Base-by-base conservation (phyloP, 306 rosid genomes). In the Quercus parvula region DNA sequence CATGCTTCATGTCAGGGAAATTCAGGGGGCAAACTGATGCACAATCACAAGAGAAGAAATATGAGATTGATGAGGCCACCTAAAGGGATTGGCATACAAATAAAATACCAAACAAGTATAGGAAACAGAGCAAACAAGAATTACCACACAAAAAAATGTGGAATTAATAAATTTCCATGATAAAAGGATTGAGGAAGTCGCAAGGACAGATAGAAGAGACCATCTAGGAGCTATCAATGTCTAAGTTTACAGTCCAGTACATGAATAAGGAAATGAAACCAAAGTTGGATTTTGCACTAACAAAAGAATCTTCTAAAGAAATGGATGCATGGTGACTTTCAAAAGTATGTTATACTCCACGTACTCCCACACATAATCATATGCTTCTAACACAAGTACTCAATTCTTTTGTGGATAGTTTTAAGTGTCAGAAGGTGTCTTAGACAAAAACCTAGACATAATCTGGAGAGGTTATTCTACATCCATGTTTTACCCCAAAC, bases 11-110 rank as follows among this genome's bases (percentile, higher is more conserved):
- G 81, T 89, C 85, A 9, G 99, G 96, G 81, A 93, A 89, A 77
- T 89, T 89, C 82, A 95, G 83, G 3, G 98, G 99, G 28, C 98
- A 95, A 83, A 85, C 98, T 95, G 94, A 30, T 57, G 76, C 75
- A 67, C 30, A 81, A 63, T 56, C 70, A 78, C 24, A 35, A 20
- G 30, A 66, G 6, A 83, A 72, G 31, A 38, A 49, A 59, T 75
- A 52, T 56, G 71, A 22, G 52, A 84, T 35, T 4, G 77, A 69
- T 59, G 28, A 69, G 64, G 12, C 58, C 61, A 62, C 69, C 78
- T 70, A 44, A 71, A 80, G 79, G 19, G 77, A 73, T 79, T 68
- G 75, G 51, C 78, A 75, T 78, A 35, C 27, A 59, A 69, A 71
- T 81, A 27, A 70, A 74, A 64, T 56, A 35, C 19, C 64, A 20